A percentile compares a stretch with the other conserved stretches of the same genome.
Conservation (phyloP, 805 yeast genomes). For the Cephaloascus fragrans region DNA sequence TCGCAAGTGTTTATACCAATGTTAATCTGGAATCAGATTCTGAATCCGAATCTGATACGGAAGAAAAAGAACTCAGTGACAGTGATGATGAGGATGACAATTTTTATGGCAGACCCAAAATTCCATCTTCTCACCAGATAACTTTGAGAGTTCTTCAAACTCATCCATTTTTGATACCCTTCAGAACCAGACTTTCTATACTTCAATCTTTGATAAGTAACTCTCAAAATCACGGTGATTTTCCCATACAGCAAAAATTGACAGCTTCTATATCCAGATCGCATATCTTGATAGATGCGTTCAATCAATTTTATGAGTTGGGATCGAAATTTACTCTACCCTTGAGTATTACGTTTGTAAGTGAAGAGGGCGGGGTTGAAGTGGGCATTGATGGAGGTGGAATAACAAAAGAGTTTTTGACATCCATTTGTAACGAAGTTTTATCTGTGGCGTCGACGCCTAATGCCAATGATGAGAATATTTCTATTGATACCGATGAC, state of each 20-base stretch:
- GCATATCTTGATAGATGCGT: slow-evolving; percentile 67
- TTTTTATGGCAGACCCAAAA: too few species aligned
- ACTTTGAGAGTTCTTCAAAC: slow-evolving; percentile 45
- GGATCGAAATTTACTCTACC: too few species aligned
- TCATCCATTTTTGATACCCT: slow-evolving; percentile 75
- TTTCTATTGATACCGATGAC: too few species aligned
- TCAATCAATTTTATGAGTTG: slow-evolving; percentile 38
- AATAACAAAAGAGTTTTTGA: slow-evolving; percentile 80
- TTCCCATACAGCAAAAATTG: slow-evolving; percentile 13
- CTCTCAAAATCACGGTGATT: slow-evolving; percentile 4
- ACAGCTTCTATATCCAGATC: slow-evolving; percentile 60
- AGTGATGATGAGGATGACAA: slow-evolving; percentile 5
- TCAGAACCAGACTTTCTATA: slow-evolving; percentile 60
- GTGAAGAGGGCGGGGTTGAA: too few species aligned
- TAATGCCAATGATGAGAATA: too few species aligned
- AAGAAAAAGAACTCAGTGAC: slow-evolving; percentile 6
- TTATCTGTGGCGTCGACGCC: too few species aligned
- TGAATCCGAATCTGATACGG: slow-evolving; percentile 7
- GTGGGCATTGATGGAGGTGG: slow-evolving; percentile 98
- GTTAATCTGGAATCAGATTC: slow-evolving; percentile 6
- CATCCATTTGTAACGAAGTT: slow-evolving; percentile 57
- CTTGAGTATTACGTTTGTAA: too few species aligned
- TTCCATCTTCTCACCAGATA: too few species aligned
- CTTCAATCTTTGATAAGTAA: slow-evolving; percentile 36
- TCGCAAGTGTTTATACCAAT: not conserved